Evolutionary conservation across 2,329 filamentous ascomycete species (phyloP).

Genomic region (Didymella arachidicola): DNA sequence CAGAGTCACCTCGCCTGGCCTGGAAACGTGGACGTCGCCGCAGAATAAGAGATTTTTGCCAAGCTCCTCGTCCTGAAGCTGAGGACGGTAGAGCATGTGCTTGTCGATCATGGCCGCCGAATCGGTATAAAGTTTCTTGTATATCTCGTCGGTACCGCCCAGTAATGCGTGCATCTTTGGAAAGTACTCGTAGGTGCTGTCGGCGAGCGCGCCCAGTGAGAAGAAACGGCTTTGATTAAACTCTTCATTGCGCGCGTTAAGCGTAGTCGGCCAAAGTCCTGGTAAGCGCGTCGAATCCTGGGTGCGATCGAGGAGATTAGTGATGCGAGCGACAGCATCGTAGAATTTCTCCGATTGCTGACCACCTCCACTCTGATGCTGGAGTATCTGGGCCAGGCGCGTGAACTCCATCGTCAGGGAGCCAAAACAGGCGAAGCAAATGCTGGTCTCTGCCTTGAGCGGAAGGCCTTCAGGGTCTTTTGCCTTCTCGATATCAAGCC

Average conservation of each 20-base stretch:
- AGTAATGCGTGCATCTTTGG: slow-evolving; percentile 51
- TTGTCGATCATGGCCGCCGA: slow-evolving; percentile 54
- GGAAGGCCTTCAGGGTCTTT: slow-evolving; percentile 32
- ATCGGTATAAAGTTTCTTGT: slow-evolving; percentile 65
- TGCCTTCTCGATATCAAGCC: slow-evolving; percentile 52
- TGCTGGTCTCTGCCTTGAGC: slow-evolving; percentile 49
- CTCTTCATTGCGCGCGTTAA: slow-evolving; percentile 47
- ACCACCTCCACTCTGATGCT: slow-evolving; percentile 23
- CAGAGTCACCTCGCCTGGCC: slow-evolving; percentile 27
- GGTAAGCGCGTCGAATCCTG: slow-evolving; percentile 46
- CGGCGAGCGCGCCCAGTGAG: slow-evolving; percentile 49
- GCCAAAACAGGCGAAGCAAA: slow-evolving; percentile 58
- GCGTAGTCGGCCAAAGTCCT: slow-evolving; percentile 50
- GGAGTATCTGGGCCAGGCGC: slow-evolving; percentile 44
- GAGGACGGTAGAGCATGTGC: slow-evolving; percentile 59
- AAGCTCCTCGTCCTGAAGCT: slow-evolving; percentile 37
- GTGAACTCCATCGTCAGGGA: slow-evolving; percentile 55
- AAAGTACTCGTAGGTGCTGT: slow-evolving; percentile 52
- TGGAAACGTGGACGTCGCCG: slow-evolving; percentile 44
- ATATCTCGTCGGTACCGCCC: slow-evolving; percentile 56
- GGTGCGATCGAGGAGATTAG: slow-evolving; percentile 38
- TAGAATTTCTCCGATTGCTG: slow-evolving; percentile 46
- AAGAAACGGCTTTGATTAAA: slow-evolving; percentile 41
- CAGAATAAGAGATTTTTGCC: slow-evolving; percentile 43
- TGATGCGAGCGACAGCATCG: slow-evolving; percentile 48